A percentile compares a stretch with the other conserved stretches of the same genome.
phyloP scores from a whole-genome alignment of 225 moss, liverwort and hornwort genomes.

The Polytrichum formosum region DNA sequence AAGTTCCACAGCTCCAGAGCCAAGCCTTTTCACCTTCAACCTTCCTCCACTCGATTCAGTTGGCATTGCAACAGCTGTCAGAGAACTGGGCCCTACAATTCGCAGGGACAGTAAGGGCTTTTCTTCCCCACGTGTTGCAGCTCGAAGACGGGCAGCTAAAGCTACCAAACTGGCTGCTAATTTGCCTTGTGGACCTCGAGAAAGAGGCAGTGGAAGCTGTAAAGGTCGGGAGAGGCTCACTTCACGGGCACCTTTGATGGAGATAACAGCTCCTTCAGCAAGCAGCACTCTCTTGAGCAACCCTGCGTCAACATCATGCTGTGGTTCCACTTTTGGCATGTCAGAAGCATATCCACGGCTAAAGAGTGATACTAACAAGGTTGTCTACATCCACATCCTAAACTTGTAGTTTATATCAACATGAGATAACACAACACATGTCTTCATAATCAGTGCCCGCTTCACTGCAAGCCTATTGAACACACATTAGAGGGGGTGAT shows the following conservation, averaged over 20 bases:
- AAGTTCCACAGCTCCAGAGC: conserved; percentile 76
- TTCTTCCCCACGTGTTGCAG: conserved; percentile 57
- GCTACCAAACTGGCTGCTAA: conserved; percentile 67
- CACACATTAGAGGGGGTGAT: no score
- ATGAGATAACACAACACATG: no score
- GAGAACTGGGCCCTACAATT: conserved; percentile 71
- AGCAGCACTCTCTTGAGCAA: conserved; percentile 71
- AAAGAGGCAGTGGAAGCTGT: conserved; percentile 68
- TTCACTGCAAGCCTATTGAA: no score
- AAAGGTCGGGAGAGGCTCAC: conserved; percentile 81
- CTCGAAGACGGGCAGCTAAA: conserved; percentile 74
- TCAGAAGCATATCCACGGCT: no score
- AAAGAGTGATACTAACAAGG: no score
- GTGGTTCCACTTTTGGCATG: conserved; percentile 3
- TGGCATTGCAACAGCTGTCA: conserved; percentile 53
- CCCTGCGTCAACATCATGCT: conserved; percentile 94
- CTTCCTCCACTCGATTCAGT: conserved; percentile 47
- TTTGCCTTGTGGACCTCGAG: conserved; percentile 35
- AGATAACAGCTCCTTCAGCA: conserved; percentile 79
- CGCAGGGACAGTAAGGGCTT: conserved; percentile 77
- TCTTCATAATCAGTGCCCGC: no score
- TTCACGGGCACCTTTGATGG: conserved; percentile 82
- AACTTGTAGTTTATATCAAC: no score
- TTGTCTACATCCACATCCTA: no score
- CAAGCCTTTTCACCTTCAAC: conserved; percentile 81